Base-by-base conservation (phyloP, 352 stramenopile genomes). In the Pythium scleroteichum region DNA sequence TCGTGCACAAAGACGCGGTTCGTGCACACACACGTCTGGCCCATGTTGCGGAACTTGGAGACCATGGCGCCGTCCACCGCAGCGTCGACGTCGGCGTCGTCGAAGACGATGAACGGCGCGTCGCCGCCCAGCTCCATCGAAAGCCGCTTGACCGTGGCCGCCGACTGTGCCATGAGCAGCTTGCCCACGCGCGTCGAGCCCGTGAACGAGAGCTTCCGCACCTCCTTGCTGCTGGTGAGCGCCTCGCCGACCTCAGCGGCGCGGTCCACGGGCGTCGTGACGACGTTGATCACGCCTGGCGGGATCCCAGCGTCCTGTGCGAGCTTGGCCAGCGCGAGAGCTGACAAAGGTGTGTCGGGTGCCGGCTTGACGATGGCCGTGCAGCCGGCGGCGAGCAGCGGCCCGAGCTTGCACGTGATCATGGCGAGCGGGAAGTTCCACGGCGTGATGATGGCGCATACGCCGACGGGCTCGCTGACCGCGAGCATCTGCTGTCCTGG, bases 361-460 rank as follows among this genome's bases (percentile, higher is more conserved):
- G 91, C 88, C 35, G 97, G 97, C 71, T 99, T 99, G 6, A 99
- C 69, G 6, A 99, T 89, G 12, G 87, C 81, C 2, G 95, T 97
- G 73, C 97, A 99, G n/a, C 97, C 97, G 3, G 92, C 90, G 10
- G 90, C 87, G 12, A 99, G 69, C 27, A 94, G 96, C 4, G 95
- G 94, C 9, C 76, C 95, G 13, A 97, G 79, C 72, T 99, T 99
- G n/a, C 97, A 79, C 23, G 96, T 98, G 56, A 99, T 97, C 97
- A 99, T 99, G 7, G 95, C 96, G 33, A 97, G 72, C 5, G 97
- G 97, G 38, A 44, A 44, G 38, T 44, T 44, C 38, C 38, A 44
- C 38, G 38, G 38, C 38, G 38, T 44, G 38, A 68, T 99, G 99
- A 75, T 99, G 27, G 75, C 92, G 59, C 79, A 95, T n/a, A 99